Evolutionary conservation across 2,329 filamentous ascomycete genomes (phyloP).

Genomic region (Leptographium galeiforme): DNA sequence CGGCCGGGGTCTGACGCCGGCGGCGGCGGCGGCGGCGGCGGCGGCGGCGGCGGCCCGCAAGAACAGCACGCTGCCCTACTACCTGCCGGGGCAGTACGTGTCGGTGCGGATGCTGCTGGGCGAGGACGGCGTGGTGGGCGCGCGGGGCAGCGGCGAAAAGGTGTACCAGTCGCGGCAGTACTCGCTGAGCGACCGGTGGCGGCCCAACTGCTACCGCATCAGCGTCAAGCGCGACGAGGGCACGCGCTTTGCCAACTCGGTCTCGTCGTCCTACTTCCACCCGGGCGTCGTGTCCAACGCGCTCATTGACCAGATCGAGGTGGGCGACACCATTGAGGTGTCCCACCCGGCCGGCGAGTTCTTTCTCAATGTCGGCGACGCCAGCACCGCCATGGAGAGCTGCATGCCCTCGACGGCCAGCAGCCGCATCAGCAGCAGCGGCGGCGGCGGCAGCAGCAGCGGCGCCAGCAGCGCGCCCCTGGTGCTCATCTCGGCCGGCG

Average conservation of each 20-base stretch:
- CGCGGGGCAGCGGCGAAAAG: neutral
- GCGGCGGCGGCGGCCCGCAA: neutral
- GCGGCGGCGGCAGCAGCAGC: constrained; percentile 15
- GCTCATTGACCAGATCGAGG: constrained; percentile 46
- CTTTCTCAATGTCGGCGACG: constrained; percentile 32
- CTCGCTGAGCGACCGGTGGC: constrained; percentile 54
- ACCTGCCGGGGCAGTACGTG: constrained; percentile 60
- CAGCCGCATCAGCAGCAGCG: neutral
- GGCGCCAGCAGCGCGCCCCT: constrained; percentile 30
- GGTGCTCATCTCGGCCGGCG: constrained; percentile 48
- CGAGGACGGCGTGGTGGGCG: neutral
- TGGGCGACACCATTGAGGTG: constrained; percentile 49
- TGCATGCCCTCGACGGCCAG: constrained; percentile 18
- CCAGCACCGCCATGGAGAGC: constrained; percentile 22
- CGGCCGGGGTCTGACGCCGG: no score
- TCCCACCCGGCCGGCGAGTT: constrained; percentile 55
- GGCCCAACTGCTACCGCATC: constrained; percentile 47
- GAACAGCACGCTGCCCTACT: constrained; percentile 38
- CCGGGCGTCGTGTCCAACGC: constrained; percentile 58
- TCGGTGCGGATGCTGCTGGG: constrained; percentile 44
- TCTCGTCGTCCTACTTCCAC: constrained; percentile 32
- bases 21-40: no score
- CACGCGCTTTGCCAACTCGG: constrained; percentile 26
- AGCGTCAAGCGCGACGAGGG: constrained; percentile 56
- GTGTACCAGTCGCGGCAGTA: constrained; percentile 55